Evolutionary conservation across 768 basidiomycete genomes (phyloP), one percentile per base, ranked within the genome.

Genomic region (Rubroboletus satanas): DNA sequence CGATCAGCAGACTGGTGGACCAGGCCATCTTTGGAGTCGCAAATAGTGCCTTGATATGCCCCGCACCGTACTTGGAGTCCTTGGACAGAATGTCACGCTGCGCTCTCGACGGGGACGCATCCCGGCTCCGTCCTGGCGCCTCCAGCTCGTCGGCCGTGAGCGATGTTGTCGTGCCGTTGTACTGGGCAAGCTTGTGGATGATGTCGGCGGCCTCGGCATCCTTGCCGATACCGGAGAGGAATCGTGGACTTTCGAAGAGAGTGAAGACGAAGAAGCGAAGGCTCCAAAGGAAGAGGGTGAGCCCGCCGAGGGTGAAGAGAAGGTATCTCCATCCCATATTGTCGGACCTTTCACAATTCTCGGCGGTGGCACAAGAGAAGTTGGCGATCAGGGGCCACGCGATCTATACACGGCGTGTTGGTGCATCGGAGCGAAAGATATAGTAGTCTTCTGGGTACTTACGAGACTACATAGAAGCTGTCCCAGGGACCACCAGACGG

Each of bases 251-350:
- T 60, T 84, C 83, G 45, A 80, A 66, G 14, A 84, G 72, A 28
- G 69, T 67, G 70, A 85, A 84, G 28, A 73, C 59, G 63, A 81
- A 79, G 66, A 81, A 76, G 38, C 83, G 79, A 57, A 80, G 54
- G 11, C 63, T 71, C 75, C 80, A 83, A n/a, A 83, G 66, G 49
- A 82, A 54, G 36, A 85, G 71, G 26, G 76, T 81, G 38, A 83
- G 56, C 9, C 74, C 81, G 3, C 83, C 81, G 37, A 83, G 75
- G 0, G 74, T 73, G 63, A 81, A 77, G 32, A 83, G 68, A 26
- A 83, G 74, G 62, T 84, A 84, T 29, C 84, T 73, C 83, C 84
- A 85, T 23, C 84, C 83, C 83, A 82, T 84, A 58, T 84, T 85
- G 18, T 78, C 58, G 3, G 72, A 64, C 45, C 71, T 75, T 36